These are phyloP conservation scores for Pachysandra terminalis DNA, from an alignment of 164 flowering plant genomes.

Conservation along the genomic window DNA sequence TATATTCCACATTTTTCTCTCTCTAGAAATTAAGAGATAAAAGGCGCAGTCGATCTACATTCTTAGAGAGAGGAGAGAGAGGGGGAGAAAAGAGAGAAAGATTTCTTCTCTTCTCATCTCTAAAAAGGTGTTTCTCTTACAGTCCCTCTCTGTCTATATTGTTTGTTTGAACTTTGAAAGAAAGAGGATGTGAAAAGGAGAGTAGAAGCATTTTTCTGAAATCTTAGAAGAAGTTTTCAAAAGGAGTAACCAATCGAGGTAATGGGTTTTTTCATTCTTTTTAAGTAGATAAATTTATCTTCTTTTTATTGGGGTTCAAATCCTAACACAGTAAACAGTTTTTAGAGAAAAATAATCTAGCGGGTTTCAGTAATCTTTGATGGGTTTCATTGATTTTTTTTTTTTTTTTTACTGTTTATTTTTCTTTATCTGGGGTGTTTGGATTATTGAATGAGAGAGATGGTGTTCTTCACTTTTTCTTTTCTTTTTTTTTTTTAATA, in stretches of 20 bases:
- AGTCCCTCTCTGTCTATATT: no score
- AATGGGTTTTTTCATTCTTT: no score
- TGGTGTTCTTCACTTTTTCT: constrained; percentile 3
- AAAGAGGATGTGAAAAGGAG: no score
- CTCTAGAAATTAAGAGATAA: constrained; percentile 5
- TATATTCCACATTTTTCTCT: constrained; percentile 5
- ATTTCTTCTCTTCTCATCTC: background rate
- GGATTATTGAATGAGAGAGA: background rate
- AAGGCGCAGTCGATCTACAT: background rate
- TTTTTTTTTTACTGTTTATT: no score
- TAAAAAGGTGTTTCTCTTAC: background rate
- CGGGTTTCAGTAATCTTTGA: background rate
- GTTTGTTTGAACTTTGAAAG: no score
- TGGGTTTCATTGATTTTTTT: no score
- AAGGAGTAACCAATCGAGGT: background rate
- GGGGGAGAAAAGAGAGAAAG: background rate
- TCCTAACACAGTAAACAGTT: no score
- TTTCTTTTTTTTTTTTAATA: no score
- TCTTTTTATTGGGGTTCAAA: background rate
- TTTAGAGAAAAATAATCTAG: no score
- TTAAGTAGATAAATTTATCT: background rate
- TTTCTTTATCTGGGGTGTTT: background rate
- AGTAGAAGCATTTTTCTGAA: constrained; percentile 46
- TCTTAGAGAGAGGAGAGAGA: background rate
- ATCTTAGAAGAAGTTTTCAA: constrained; percentile 34